Evolutionary conservation across 371 early-diverging fungal genomes (phyloP), one percentile per base, ranked within the genome.

Genomic region (Mortierella sp.): DNA sequence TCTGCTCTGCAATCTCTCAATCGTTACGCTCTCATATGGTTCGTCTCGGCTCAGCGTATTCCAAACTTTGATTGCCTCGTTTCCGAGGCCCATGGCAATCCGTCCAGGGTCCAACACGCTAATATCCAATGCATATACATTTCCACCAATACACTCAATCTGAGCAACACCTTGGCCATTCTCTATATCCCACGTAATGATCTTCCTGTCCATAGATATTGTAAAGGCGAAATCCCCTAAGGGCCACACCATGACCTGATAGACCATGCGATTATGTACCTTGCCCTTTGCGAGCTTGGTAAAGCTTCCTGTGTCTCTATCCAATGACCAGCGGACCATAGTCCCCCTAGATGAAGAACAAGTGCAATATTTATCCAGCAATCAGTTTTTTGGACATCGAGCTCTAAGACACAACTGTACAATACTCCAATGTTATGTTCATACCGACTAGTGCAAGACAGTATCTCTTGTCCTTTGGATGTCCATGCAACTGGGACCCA

Each of bases 401-500:
- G n/a, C 37, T 22, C 9, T 0, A 57, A 54, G 54, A 2, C 9
- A 28, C 28, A 28, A 54, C 54, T 31, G 7, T 3, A 54, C 31
- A 3, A 54, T 23, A 28, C 17, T 19, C 6, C 0, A 6, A 45
- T 17, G 34, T 0, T 19, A 19, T 6, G 22, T 17, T 42, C 64
- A 22, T 74, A 80, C 80, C 80, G 66, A 22, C 63, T 62, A 13
- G 75, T 70, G 40, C 53, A 61, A 0, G 75, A 74, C 4, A 80
- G 15, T 42, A 80, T 53, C 1, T 49, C 64, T 8, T 43, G 47
- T 9, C 80, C 80, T 13, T 29, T 49, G 3, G 59, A 54, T 5
- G 49, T 45, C 80, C 80, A 80, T 0, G 31, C 75, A 35, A 80
- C 75, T 34, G 80, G 80, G 9, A 75, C 68, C 80, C 80, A 80